Evolutionary conservation across 2,329 filamentous ascomycete species (phyloP).

Genomic region (Monosporascus cannonballus): DNA sequence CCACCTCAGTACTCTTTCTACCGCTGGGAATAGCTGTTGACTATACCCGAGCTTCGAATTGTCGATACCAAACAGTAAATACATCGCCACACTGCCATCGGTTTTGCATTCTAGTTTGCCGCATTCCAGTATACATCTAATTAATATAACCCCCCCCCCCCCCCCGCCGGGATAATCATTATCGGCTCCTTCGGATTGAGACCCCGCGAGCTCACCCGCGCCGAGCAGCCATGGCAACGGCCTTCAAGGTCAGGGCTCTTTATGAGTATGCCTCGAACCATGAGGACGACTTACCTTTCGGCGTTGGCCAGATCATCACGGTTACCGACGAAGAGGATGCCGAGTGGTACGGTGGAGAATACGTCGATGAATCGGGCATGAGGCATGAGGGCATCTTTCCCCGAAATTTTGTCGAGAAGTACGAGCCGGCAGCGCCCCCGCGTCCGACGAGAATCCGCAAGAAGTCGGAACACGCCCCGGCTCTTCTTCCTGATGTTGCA

Average conservation of each 20-base stretch:
- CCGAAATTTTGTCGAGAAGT: constrained; percentile 94
- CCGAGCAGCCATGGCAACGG: constrained; percentile 57
- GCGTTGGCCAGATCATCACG: constrained; percentile 80
- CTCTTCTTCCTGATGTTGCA: constrained; percentile 30
- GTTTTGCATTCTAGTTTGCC: not conserved
- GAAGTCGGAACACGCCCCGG: constrained; percentile 40
- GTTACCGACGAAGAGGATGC: constrained; percentile 88
- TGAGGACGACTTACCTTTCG: constrained; percentile 90
- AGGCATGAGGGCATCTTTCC: constrained; percentile 87
- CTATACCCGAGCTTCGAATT: not conserved
- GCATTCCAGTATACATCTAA: not conserved
- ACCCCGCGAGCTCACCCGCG: constrained; percentile 3
- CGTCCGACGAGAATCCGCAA: constrained; percentile 73
- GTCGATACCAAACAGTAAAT: not conserved
- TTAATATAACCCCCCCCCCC: not conserved
- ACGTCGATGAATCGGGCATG: constrained; percentile 66
- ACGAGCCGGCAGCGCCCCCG: constrained; percentile 84
- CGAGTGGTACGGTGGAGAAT: constrained; percentile 92
- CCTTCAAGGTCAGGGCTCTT: constrained; percentile 92
- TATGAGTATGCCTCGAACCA: constrained; percentile 92
- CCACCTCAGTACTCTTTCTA: constrained; percentile 1
- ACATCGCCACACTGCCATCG: not conserved
- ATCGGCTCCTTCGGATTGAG: not conserved
- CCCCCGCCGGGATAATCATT: not conserved
- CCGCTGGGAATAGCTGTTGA: not conserved